Evolutionary conservation across 2,329 filamentous ascomycete species (phyloP).

Genomic region (Verruconis gallopava): DNA sequence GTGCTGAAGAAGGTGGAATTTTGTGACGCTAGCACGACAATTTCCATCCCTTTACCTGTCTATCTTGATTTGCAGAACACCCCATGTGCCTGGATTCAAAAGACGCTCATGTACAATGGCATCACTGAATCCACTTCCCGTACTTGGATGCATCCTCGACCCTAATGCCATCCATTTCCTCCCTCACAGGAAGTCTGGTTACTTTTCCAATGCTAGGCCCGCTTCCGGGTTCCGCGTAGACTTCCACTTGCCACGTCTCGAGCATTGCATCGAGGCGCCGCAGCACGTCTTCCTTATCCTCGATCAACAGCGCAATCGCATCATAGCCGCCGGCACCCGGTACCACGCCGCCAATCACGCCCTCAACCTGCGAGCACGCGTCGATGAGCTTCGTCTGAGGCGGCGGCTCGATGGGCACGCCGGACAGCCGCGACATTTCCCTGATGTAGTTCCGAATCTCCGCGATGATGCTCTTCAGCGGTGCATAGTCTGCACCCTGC

Average conservation of each 20-base stretch:
- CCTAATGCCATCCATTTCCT: constrained; percentile 56
- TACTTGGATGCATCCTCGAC: constrained; percentile 28
- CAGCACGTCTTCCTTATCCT: constrained; percentile 55
- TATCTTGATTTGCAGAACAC: no score
- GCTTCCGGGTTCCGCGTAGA: not conserved
- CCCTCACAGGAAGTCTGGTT: constrained; percentile 54
- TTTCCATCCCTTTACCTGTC: no score
- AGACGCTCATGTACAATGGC: no score
- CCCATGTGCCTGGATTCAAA: no score
- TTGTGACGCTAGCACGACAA: no score
- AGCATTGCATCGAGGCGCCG: constrained; percentile 48
- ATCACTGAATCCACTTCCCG: constrained; percentile 21
- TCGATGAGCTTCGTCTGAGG: constrained; percentile 79
- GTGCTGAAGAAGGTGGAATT: no score
- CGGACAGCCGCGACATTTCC: constrained; percentile 59
- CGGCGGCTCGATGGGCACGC: constrained; percentile 77
- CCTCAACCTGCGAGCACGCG: constrained; percentile 54
- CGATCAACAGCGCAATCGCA: constrained; percentile 68
- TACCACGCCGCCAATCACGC: constrained; percentile 82
- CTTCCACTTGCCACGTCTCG: constrained; percentile 43
- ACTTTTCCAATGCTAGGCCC: constrained; percentile 44
- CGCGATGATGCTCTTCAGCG: constrained; percentile 39
- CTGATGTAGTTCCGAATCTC: constrained; percentile 50
- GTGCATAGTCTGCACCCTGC: constrained; percentile 33
- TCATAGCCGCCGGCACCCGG: constrained; percentile 92